Base-by-base conservation (phyloP, 1,284 basidiomycete genomes). In the Moesziomyces sp. region DNA sequence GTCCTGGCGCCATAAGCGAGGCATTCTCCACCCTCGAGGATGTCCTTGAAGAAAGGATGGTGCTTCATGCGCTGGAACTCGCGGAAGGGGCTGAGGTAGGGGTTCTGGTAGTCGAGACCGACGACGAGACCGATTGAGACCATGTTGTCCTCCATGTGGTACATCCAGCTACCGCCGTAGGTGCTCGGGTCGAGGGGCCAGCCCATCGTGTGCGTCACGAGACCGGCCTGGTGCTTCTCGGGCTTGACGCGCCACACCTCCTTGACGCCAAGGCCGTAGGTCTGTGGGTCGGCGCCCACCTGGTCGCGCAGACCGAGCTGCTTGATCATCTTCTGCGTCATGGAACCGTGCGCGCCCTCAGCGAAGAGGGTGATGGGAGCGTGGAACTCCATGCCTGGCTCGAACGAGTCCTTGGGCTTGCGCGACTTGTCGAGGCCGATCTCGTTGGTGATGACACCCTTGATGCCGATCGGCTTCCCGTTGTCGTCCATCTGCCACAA, bases 51-150 rank as follows among this genome's bases (percentile, higher is more conserved):
- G 85, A 93, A 91, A 0, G 96, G 94, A 83, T 99, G 96, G 84
- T 98, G 96, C 86, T 99, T 99, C 91, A 98, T 92, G 56, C 92
- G 90, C 88, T 97, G 95, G 43, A 99, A 89, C 85, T 98, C 96
- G 55, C 90, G 89, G 86, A 94, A 98, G 0, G 96, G 96, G 67
- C 90, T 93, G 34, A 98, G 84, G 83, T 94, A 97, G 0, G 96
- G 97, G 83, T 99, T 99, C 72, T 89, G 87, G 84, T 98, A 99
- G 86, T 99, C 96, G 70, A 97, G 87, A 0, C 94, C 97, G 55
- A 99, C 88, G 56, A 98, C 96, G 43, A 99, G 86, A 9, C 97
- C 97, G 56, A 99, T 85, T 76, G 91, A 92, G 71, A 99, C 92
- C 74, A 97, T 89, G 18, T 93, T 91, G 76, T 92, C 93, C 64